Evolutionary conservation across 2,329 filamentous ascomycete genomes (phyloP).

Genomic region (Hypoxylon sp.): DNA sequence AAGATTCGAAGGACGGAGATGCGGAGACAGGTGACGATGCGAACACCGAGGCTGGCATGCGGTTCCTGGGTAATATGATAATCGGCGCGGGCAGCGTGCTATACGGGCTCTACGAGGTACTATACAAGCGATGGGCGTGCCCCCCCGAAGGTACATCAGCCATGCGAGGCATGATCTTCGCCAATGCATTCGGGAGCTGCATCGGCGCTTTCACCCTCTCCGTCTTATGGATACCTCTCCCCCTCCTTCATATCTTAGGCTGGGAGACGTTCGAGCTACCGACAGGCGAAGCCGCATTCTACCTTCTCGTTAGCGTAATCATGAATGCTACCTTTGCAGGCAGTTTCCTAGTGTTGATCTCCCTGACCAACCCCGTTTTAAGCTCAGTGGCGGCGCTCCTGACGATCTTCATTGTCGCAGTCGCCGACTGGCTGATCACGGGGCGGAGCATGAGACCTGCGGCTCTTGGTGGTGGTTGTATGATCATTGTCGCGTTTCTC

Average conservation of each 20-base stretch:
- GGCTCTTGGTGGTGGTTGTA: slow-evolving; percentile 83
- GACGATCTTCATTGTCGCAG: slow-evolving; percentile 95
- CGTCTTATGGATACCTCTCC: slow-evolving; percentile 93
- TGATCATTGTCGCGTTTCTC: slow-evolving; percentile 92
- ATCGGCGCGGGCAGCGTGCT: slow-evolving; percentile 92
- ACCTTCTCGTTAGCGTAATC: slow-evolving; percentile 84
- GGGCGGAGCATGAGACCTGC: slow-evolving; percentile 81
- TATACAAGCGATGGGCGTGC: slow-evolving; percentile 95
- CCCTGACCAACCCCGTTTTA: slow-evolving; percentile 90
- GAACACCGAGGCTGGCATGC: slow-evolving; percentile 67
- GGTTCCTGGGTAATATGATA: slow-evolving; percentile 88
- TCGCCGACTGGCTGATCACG: slow-evolving; percentile 90
- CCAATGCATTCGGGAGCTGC: slow-evolving; percentile 89
- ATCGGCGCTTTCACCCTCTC: slow-evolving; percentile 89
- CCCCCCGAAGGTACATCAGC: slow-evolving; percentile 90
- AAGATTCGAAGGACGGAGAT: slow-evolving; percentile 72
- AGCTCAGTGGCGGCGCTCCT: slow-evolving; percentile 92
- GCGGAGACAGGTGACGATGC: slow-evolving; percentile 61
- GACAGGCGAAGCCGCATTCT: slow-evolving; percentile 80
- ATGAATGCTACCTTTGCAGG: slow-evolving; percentile 95
- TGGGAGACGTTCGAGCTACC: slow-evolving; percentile 89
- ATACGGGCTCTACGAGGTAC: slow-evolving; percentile 96
- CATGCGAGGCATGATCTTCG: slow-evolving; percentile 94
- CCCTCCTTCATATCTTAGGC: slow-evolving; percentile 83
- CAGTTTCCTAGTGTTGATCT: slow-evolving; percentile 92